These are phyloP conservation scores for Akebia trifoliata DNA, from an alignment of 164 flowering plant genomes.

Conservation along the genomic window DNA sequence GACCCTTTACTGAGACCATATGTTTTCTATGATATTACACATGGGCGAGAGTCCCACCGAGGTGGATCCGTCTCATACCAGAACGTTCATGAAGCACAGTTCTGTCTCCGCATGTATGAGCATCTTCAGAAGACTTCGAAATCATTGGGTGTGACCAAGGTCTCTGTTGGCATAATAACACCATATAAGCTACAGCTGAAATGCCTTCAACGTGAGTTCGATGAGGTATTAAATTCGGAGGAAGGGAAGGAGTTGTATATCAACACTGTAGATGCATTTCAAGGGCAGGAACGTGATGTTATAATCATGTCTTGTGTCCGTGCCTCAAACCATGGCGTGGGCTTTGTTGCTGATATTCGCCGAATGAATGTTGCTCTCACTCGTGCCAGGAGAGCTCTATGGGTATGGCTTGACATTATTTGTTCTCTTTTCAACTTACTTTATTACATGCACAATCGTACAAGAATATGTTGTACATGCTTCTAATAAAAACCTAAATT, in stretches of 20 bases:
- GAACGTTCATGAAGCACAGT: conserved; percentile 82
- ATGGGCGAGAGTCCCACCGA: conserved; percentile 92
- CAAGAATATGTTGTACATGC: not conserved
- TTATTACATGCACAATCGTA: not conserved
- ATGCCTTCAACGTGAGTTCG: conserved; percentile 85
- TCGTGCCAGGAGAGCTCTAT: conserved; percentile 92
- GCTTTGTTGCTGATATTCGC: conserved; percentile 94
- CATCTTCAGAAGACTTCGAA: conserved; percentile 78
- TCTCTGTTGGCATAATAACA: conserved; percentile 88
- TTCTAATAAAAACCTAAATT: conserved; percentile 3
- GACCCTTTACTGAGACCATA: conserved; percentile 79
- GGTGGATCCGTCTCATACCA: conserved; percentile 93
- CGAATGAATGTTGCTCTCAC: conserved; percentile 99
- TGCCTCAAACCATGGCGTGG: conserved; percentile 90
- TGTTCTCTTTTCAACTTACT: not conserved
- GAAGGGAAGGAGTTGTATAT: conserved; percentile 89
- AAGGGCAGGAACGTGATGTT: conserved; percentile 98
- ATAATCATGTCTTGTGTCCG: conserved; percentile 99
- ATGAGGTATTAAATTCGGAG: conserved; percentile 66
- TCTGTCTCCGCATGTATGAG: conserved; percentile 74
- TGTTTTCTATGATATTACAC: conserved; percentile 71
- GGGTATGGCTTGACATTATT: conserved; percentile 48
- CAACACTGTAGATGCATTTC: conserved; percentile 98
- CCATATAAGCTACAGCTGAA: conserved; percentile 95
- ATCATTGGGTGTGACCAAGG: conserved; percentile 55